Evolutionary conservation across 495 filamentous ascomycete species (phyloP).

Genomic region (Letharia lupina): DNA sequence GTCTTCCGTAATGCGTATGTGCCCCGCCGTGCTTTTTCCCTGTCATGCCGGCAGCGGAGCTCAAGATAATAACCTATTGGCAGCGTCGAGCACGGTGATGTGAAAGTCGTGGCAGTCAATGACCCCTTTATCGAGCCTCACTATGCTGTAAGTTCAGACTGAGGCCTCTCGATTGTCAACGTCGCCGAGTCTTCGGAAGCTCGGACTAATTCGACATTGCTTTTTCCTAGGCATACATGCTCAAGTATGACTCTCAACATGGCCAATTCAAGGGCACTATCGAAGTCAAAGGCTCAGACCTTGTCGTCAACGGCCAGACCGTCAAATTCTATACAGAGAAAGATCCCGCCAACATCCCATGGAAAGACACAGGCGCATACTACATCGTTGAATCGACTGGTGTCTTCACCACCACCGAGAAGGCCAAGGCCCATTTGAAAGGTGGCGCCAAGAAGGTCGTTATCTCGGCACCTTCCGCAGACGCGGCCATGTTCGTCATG

Average conservation of each 20-base stretch:
- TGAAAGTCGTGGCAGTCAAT: slow-evolving; percentile 93
- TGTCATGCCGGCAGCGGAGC: slow-evolving; percentile 17
- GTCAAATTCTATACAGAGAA: slow-evolving; percentile 93
- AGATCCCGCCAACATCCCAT: slow-evolving; percentile 87
- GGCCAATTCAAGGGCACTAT: slow-evolving; percentile 92
- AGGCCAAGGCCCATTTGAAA: slow-evolving; percentile 92
- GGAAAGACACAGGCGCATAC: slow-evolving; percentile 77
- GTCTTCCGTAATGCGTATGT: slow-evolving; percentile 80
- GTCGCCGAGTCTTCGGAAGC: not conserved
- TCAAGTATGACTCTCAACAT: slow-evolving; percentile 97
- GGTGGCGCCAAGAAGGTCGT: slow-evolving; percentile 99
- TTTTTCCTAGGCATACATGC: slow-evolving; percentile 78
- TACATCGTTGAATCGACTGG: slow-evolving; percentile 99
- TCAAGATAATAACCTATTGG: slow-evolving; percentile 31
- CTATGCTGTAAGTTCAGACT: slow-evolving; percentile 73
- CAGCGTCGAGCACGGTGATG: slow-evolving; percentile 74
- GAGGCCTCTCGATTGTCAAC: slow-evolving; percentile 1
- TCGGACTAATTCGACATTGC: slow-evolving; percentile 3
- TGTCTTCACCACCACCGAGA: slow-evolving; percentile 98
- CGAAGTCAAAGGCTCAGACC: slow-evolving; percentile 61
- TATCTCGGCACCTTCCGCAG: slow-evolving; percentile 97
- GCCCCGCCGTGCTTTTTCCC: slow-evolving; percentile 23
- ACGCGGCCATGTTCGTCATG: slow-evolving; percentile 99
- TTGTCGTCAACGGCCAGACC: slow-evolving; percentile 89
- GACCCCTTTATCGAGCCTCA: slow-evolving; percentile 98